Conservation (phyloP, 2,329 filamentous ascomycete species). For the Colletotrichum salicis region DNA sequence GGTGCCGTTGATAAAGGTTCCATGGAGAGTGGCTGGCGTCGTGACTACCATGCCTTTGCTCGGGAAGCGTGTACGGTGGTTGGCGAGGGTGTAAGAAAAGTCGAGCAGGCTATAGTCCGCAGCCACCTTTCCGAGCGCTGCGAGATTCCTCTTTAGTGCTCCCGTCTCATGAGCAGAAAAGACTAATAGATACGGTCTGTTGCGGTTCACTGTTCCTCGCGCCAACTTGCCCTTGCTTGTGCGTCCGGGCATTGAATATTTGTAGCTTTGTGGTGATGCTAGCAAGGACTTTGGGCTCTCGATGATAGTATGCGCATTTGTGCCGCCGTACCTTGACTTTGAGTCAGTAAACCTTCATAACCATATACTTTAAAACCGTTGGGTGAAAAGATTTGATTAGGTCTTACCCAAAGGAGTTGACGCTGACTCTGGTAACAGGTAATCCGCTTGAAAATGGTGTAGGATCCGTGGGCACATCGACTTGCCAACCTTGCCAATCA, state of each 20-base stretch:
- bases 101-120: neutral
- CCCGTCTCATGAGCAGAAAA: neutral
- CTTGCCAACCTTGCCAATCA: slow-evolving; percentile 1
- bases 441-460: neutral
- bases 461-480: neutral
- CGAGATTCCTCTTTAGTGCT: neutral
- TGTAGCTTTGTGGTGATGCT: neutral
- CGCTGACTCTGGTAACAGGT: slow-evolving; percentile 12
- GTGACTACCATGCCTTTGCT: neutral
- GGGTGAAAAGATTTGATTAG: neutral
- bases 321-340: neutral
- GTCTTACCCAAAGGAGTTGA: slow-evolving; percentile 36
- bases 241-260: neutral
- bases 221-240: neutral
- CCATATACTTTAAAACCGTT: neutral
- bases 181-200: neutral
- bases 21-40: neutral
- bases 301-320: slow-evolving; percentile 26
- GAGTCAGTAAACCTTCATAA: neutral
- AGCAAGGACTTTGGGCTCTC: neutral
- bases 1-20: neutral
- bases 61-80: neutral
- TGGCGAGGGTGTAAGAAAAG: neutral
- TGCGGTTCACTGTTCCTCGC: neutral
- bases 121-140: neutral